Percentiles rank a stretch among this genome's conserved stretches.
Conservation (phyloP, 768 basidiomycete genomes). For the Tulasnella sp. region DNA sequence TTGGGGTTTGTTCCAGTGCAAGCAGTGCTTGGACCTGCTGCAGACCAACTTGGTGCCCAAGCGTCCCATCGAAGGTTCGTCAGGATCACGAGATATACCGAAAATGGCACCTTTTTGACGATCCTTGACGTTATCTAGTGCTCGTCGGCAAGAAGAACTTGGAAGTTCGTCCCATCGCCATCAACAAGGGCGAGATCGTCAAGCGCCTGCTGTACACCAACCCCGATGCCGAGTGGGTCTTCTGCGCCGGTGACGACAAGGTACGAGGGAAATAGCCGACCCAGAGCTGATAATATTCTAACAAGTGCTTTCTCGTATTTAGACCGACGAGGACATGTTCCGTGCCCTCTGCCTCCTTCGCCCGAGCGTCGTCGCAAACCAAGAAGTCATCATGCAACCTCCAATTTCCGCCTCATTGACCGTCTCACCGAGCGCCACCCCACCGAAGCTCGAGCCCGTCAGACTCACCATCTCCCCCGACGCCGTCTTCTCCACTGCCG, state of each 20-base stretch:
- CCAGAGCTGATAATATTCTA: constrained; percentile 1
- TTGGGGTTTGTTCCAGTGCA: constrained; percentile 94
- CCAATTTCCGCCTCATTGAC: constrained; percentile 57
- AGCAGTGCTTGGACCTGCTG: constrained; percentile 92
- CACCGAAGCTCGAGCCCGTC: constrained; percentile 42
- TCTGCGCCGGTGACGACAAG: constrained; percentile 99
- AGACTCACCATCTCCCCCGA: constrained; percentile 64
- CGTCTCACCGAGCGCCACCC: constrained; percentile 36
- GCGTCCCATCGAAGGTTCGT: constrained; percentile 85
- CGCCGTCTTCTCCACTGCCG: constrained; percentile 83
- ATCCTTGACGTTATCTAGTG: constrained; percentile 45
- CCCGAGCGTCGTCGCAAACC: constrained; percentile 38
- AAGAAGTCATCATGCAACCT: constrained; percentile 42
- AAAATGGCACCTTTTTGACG: not conserved
- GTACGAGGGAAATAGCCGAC: constrained; percentile 39
- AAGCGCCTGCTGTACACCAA: constrained; percentile 89
- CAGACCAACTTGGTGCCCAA: constrained; percentile 93
- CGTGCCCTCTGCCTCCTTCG: constrained; percentile 68
- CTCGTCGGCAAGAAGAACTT: constrained; percentile 98
- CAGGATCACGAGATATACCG: no score
- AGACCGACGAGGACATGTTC: constrained; percentile 99
- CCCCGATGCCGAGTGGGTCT: constrained; percentile 91
- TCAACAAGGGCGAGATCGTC: constrained; percentile 99
- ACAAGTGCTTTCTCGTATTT: constrained; percentile 22
- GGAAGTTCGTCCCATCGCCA: constrained; percentile 89